phyloP scores from a whole-genome alignment of 495 filamentous ascomycete species.

The Trichoderma gamsii region DNA sequence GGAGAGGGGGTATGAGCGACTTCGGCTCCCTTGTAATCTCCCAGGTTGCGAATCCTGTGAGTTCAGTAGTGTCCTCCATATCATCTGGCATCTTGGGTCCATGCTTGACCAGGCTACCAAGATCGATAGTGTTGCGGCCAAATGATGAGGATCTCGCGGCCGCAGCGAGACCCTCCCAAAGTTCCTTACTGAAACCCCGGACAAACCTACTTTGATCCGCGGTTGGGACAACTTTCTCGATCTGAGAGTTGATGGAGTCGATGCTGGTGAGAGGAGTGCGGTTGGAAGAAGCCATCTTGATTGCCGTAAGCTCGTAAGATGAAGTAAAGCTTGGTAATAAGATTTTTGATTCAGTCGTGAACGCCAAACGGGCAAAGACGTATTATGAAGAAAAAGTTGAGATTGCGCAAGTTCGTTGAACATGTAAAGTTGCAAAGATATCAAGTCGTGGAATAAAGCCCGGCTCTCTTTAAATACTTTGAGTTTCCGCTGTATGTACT shows the following conservation, averaged over 20 bases:
- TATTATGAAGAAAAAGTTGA: too few species aligned
- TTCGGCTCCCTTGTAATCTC: neutral
- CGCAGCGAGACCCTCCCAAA: neutral
- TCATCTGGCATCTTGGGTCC: conserved; percentile 1
- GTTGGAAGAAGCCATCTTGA: neutral
- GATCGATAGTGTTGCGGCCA: neutral
- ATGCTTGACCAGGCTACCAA: neutral
- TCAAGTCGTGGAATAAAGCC: too few species aligned
- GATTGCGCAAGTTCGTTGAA: too few species aligned
- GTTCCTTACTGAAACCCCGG: neutral
- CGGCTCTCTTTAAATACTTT: neutral
- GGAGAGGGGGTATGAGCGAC: neutral
- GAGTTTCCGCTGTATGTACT: too few species aligned
- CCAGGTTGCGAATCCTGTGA: neutral
- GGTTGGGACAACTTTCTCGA: neutral
- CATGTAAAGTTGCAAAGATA: too few species aligned
- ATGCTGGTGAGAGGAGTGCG: neutral
- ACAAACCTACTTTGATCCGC: neutral
- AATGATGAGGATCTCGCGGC: neutral
- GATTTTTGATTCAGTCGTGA: too few species aligned
- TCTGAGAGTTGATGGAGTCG: neutral
- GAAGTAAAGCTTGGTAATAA: neutral
- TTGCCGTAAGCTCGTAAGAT: neutral
- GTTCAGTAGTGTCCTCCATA: neutral
- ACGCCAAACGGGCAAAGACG: too few species aligned